Evolutionary conservation across 2,329 filamentous ascomycete species (phyloP), one percentile per base, ranked within the genome.

Genomic region (Microcyclospora pomicola): DNA sequence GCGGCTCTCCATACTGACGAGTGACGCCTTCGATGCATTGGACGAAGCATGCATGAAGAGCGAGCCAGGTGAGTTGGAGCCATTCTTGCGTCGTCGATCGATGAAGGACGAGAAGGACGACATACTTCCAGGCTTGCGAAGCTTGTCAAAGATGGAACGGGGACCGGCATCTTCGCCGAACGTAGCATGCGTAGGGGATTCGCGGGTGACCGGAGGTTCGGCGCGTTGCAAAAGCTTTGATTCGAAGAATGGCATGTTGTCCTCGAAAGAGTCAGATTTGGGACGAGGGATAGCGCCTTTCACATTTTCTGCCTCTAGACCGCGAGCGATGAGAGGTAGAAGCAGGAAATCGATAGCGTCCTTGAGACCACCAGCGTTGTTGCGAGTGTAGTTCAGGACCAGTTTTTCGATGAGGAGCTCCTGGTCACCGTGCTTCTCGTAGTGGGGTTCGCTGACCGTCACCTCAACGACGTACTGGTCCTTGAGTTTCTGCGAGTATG

Each of bases 221-320:
- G 88, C 87, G 52, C 92, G 86, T 61, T 96, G 91, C 38, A 98
- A 73, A 33, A 98, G 73, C 65, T 95, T 96, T 2, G 88, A 95
- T 58, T 95, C 84, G 55, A 98, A 98, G 66, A 87, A 96, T 40
- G 87, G 88, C 37, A 96, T 71, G 6, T 88, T 93, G 52, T 98
- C 88, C 59, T 98, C 91, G 48, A 98, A 98, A 0, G 91, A 95
- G 60, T 98, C 91, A 1, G 91, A 96, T 66, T 96, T 95, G 45
- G 91, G 91, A n/a, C 91, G 82, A 14, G 88, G 86, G 47, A 96
- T 91, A n/a, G 85, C 80, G 37, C 91, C 91, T 60, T 92, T 92
- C 53, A 96, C 78, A 31, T 86, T 79, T 40, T 74, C 82, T 9
- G 80, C 74, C 52, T 96, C 85, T n/a, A 95, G 75, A n/a, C 83